A percentile compares a stretch with the other conserved stretches of the same genome.
These are phyloP conservation scores for Candida yuanshanica DNA, from an alignment of 805 yeast genomes.

Conservation along the genomic window DNA sequence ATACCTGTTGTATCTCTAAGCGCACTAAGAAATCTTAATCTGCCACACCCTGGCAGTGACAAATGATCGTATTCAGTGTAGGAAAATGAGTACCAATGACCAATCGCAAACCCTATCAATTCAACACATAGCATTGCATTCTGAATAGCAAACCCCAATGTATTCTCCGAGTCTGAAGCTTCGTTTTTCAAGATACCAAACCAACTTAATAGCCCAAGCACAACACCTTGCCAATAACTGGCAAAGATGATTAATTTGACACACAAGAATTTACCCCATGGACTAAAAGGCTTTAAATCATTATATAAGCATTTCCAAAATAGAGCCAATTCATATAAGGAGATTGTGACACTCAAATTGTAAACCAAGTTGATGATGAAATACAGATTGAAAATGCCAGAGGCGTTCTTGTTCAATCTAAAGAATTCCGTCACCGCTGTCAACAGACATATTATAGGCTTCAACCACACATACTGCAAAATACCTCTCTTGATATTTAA, in stretches of 20 bases:
- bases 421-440: slow-evolving; percentile 40
- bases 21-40: slow-evolving; percentile 59
- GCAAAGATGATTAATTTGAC: slow-evolving; percentile 93
- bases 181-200: slow-evolving; percentile 36
- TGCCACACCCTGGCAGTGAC: slow-evolving; percentile 60
- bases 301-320: slow-evolving; percentile 88
- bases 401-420: slow-evolving; percentile 37
- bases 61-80: slow-evolving; percentile 63
- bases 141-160: slow-evolving; percentile 57
- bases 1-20: slow-evolving; percentile 69
- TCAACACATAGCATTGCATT: slow-evolving; percentile 79
- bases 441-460: slow-evolving; percentile 72
- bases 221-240: slow-evolving; percentile 89
- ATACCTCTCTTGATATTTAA: slow-evolving; percentile 76
- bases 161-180: slow-evolving; percentile 26
- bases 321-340: slow-evolving; percentile 78
- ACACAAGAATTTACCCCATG: slow-evolving; percentile 89
- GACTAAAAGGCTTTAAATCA: slow-evolving; percentile 75
- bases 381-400: slow-evolving; percentile 44
- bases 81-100: slow-evolving; percentile 86
- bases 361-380: slow-evolving; percentile 66
- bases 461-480: slow-evolving; percentile 91
- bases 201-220: slow-evolving; percentile 48
- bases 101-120: slow-evolving; percentile 75
- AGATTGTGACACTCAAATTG: slow-evolving; percentile 73